phyloP scores from a whole-genome alignment of 2,329 filamentous ascomycete species.

The Fusarium nodosum region DNA sequence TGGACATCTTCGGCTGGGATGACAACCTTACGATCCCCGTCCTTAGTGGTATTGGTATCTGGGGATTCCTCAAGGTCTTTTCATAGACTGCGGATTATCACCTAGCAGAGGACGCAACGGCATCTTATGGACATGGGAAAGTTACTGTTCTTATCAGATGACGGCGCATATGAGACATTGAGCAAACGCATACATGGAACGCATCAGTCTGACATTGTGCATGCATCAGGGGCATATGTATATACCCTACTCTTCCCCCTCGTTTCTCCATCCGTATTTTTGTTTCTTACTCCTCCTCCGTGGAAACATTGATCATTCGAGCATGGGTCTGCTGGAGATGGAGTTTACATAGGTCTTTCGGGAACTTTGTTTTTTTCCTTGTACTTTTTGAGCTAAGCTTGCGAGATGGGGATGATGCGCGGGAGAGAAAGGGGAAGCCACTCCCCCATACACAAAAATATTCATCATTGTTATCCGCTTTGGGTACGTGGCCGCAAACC shows the following conservation, averaged over 20 bases:
- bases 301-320: conserved; percentile 22
- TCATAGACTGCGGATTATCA: conserved; percentile 60
- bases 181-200: conserved; percentile 22
- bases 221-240: conserved; percentile 25
- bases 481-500: conserved; percentile 43
- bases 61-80: conserved; percentile 92
- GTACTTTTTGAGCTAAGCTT: conserved; percentile 43
- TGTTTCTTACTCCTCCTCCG: conserved; percentile 34
- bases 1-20: conserved; percentile 94
- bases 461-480: conserved; percentile 16
- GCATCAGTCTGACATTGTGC: conserved; percentile 34
- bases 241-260: conserved; percentile 25
- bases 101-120: neutral
- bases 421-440: conserved; percentile 11
- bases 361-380: conserved; percentile 35
- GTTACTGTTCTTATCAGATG: conserved; percentile 4
- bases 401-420: conserved; percentile 28
- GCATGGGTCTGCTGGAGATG: conserved; percentile 26
- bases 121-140: conserved; percentile 13
- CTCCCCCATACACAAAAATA: conserved; percentile 6
- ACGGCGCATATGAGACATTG: conserved; percentile 31
- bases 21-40: conserved; percentile 98
- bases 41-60: conserved; percentile 88
- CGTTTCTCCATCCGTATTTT: conserved; percentile 18
- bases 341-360: conserved; percentile 14